phyloP scores from a whole-genome alignment of 2,329 filamentous ascomycete species.

The Talaromyces marneffei region DNA sequence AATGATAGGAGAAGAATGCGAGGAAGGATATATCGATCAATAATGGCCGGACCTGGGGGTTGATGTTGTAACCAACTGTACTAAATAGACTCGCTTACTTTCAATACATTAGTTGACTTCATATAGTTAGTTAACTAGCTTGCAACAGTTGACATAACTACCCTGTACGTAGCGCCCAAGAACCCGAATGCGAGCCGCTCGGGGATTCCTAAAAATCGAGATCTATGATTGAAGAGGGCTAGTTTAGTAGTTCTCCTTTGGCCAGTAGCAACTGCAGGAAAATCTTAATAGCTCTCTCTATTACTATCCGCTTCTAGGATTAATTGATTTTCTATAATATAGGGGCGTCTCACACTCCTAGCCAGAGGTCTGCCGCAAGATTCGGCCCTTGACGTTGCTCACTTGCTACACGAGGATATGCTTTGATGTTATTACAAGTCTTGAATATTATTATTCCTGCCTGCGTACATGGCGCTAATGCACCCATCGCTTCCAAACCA shows the following conservation, averaged over 20 bases:
- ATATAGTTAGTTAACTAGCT: too few species aligned
- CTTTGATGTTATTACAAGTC: neutral
- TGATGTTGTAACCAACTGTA: too few species aligned
- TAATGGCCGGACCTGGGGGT: neutral
- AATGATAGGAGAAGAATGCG: too few species aligned
- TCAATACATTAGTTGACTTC: too few species aligned
- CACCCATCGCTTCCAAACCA: neutral
- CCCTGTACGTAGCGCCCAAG: neutral
- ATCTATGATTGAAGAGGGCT: neutral
- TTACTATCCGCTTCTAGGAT: neutral
- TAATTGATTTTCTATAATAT: neutral
- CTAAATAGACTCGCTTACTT: too few species aligned
- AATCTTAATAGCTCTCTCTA: neutral
- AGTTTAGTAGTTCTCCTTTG: neutral
- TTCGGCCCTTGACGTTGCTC: too few species aligned
- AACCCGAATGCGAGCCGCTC: neutral
- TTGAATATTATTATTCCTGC: neutral
- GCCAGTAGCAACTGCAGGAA: neutral
- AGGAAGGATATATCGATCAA: neutral
- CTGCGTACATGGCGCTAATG: neutral
- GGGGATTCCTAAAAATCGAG: neutral
- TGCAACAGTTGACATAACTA: neutral
- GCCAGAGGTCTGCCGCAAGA: neutral
- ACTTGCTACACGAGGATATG: neutral
- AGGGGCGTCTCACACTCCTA: neutral